Evolutionary conservation across 768 basidiomycete genomes (phyloP).

Genomic region (Mycena albidolilacea): DNA sequence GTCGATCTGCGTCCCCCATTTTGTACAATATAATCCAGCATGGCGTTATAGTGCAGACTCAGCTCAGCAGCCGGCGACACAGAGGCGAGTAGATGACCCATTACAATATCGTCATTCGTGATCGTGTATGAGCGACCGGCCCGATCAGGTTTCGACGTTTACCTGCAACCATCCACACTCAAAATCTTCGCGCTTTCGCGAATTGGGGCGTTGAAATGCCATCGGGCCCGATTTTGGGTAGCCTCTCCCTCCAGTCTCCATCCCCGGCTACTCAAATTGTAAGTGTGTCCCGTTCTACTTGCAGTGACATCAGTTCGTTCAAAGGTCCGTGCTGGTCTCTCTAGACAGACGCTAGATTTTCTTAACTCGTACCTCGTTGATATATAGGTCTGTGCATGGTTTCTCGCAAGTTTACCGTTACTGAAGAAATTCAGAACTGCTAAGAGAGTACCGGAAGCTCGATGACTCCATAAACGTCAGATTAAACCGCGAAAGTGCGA

Average conservation of each 20-base stretch:
- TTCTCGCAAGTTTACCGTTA: constrained; percentile 42
- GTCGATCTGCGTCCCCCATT: constrained; percentile 23
- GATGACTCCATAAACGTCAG: constrained; percentile 88
- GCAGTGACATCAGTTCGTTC: constrained; percentile 49
- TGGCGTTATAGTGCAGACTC: not conserved
- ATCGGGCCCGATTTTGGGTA: constrained; percentile 69
- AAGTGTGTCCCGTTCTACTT: constrained; percentile 82
- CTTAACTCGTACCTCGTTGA: too few species aligned
- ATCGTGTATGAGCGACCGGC: too few species aligned
- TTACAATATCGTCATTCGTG: too few species aligned
- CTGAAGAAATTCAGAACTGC: constrained; percentile 83
- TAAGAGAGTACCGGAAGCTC: constrained; percentile 85
- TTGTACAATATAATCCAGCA: constrained; percentile 34
- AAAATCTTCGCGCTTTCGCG: not conserved
- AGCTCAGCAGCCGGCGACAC: too few species aligned
- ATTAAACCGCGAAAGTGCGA: constrained; percentile 83
- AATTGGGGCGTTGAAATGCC: constrained; percentile 48
- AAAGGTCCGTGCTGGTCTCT: constrained; percentile 18
- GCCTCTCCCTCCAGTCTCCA: constrained; percentile 79
- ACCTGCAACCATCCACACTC: too few species aligned
- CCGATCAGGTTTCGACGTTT: too few species aligned
- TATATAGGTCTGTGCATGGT: not conserved
- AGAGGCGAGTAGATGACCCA: too few species aligned
- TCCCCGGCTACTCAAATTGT: constrained; percentile 76
- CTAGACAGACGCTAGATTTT: too few species aligned